A percentile compares a stretch with the other conserved stretches of the same genome.
phyloP scores from a whole-genome alignment of 257 asterid species.

The Solanum gracilifrons region DNA sequence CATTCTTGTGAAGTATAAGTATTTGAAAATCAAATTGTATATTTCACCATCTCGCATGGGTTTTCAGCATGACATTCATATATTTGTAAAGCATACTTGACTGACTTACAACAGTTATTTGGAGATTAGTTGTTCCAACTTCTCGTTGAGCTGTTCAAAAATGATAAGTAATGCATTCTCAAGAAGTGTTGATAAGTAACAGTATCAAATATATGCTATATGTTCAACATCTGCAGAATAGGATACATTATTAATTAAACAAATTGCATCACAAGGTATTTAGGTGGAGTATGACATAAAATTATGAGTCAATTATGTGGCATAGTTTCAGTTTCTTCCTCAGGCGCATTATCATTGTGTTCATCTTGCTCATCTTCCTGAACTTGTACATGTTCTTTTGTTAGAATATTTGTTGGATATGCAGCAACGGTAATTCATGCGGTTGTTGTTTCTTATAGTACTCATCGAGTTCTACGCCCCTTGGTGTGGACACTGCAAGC shows the following conservation, averaged over 20 bases:
- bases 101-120: not conserved
- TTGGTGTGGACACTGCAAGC: conserved; percentile 95
- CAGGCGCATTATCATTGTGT: not conserved
- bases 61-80: not conserved
- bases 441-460: conserved; percentile 29
- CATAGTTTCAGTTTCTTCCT: not conserved
- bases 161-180: not conserved
- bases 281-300: not conserved
- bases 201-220: too few species aligned
- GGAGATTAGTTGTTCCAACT: not conserved
- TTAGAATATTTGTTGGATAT: not conserved
- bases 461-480: conserved; percentile 86
- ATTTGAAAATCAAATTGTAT: not conserved
- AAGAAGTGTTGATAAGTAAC: not conserved
- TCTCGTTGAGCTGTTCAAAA: not conserved
- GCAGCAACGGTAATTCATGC: not conserved
- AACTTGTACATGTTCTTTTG: not conserved
- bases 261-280: not conserved
- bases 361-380: not conserved
- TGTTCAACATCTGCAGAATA: not conserved
- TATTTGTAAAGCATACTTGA: not conserved
- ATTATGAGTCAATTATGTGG: not conserved
- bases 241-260: not conserved
- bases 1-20: not conserved
- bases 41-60: not conserved